Evolutionary conservation across 2,329 filamentous ascomycete genomes (phyloP).

Genomic region (Ophiocordyceps polyrhachis-furcata): DNA sequence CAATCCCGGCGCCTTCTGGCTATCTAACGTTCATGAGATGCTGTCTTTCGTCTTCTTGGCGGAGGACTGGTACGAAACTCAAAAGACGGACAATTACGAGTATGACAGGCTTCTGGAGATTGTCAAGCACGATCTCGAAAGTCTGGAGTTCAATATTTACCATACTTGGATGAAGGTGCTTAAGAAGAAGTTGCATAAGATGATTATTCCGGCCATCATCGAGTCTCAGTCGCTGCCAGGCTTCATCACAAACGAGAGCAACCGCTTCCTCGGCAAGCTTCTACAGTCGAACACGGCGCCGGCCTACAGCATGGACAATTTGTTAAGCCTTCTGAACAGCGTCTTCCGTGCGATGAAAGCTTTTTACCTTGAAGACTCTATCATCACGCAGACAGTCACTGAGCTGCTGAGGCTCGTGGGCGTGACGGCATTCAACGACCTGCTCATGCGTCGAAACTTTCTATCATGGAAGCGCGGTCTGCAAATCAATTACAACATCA

Average conservation of each 20-base stretch:
- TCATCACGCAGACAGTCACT: conserved; percentile 88
- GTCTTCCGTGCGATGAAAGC: conserved; percentile 98
- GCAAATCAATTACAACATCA: conserved; percentile 99
- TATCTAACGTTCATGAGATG: conserved; percentile 99
- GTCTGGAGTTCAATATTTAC: conserved; percentile 98
- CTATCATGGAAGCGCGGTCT: conserved; percentile 97
- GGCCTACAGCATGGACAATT: conserved; percentile 99
- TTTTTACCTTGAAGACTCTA: conserved; percentile 90
- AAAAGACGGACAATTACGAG: conserved; percentile 98
- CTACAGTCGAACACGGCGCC: conserved; percentile 76
- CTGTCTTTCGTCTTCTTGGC: conserved; percentile 97
- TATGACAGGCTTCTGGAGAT: conserved; percentile 95
- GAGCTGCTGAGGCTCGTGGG: conserved; percentile 85
- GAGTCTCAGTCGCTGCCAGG: conserved; percentile 95
- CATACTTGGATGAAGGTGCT: conserved; percentile 99
- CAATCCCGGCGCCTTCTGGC: conserved; percentile 95
- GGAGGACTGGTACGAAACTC: conserved; percentile 98
- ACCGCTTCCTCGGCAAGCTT: conserved; percentile 93
- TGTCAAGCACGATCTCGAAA: conserved; percentile 97
- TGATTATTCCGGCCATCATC: conserved; percentile 98
- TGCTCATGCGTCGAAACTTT: conserved; percentile 96
- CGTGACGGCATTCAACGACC: conserved; percentile 94
- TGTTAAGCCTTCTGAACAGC: conserved; percentile 86
- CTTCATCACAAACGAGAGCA: conserved; percentile 97
- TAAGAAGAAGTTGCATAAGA: conserved; percentile 98